Percentiles rank a stretch among this genome's conserved stretches.
phyloP scores from a whole-genome alignment of 106 monocot genomes.

The Apostasia ramifera region DNA sequence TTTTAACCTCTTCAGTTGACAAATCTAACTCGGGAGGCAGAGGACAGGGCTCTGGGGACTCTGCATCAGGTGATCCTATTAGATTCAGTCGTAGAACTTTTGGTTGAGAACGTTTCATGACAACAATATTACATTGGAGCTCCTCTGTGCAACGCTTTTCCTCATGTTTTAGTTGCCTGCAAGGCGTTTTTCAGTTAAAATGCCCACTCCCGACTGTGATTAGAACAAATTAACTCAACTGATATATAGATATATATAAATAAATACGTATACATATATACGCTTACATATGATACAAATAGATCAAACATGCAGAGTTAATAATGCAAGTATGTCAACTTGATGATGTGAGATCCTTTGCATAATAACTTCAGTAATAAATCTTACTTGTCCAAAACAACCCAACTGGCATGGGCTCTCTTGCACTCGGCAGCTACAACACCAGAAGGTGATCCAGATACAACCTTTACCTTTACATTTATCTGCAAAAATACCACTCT shows the following conservation, averaged over 20 bases:
- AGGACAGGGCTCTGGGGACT: conserved; percentile 17
- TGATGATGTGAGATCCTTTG: not conserved
- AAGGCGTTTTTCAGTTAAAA: not conserved
- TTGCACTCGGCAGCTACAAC: conserved; percentile 84
- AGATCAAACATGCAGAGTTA: not conserved
- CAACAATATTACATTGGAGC: conserved; percentile 90
- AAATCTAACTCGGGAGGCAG: conserved; percentile 16
- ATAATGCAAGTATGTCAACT: not conserved
- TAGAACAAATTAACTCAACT: not conserved
- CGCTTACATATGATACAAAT: not conserved
- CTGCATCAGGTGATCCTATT: conserved; percentile 52
- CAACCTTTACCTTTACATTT: conserved; percentile 81
- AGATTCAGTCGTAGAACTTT: conserved; percentile 91
- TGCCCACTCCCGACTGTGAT: too few species aligned
- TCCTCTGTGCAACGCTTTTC: conserved; percentile 83
- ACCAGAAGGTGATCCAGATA: conserved; percentile 86
- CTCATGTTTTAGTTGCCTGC: conserved; percentile 87
- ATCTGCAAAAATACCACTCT: conserved; percentile 27
- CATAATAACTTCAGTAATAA: not conserved
- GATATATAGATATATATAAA: not conserved
- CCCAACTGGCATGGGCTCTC: conserved; percentile 78
- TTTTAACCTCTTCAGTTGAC: conserved; percentile 13
- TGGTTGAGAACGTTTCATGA: conserved; percentile 85
- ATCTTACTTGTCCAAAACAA: conserved; percentile 88
- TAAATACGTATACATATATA: not conserved